Conservation (phyloP, 1,284 basidiomycete species). For the Porogramme epimiltina region DNA sequence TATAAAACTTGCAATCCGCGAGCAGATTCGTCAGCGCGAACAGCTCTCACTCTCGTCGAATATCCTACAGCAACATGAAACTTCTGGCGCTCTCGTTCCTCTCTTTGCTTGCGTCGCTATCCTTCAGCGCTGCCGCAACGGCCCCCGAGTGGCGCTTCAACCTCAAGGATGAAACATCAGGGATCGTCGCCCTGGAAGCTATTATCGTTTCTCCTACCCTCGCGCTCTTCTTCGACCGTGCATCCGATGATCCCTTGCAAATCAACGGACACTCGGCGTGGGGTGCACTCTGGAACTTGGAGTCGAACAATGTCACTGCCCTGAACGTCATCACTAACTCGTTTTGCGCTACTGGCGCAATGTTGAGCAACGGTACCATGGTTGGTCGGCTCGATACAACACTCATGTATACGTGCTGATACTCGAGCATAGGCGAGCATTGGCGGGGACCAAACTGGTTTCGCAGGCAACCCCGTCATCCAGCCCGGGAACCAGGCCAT, state of each 20-base stretch:
- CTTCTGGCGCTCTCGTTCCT: conserved; percentile 44
- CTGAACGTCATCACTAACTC: conserved; percentile 11
- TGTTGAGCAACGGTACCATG: conserved; percentile 51
- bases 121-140: conserved; percentile 2
- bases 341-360: conserved; percentile 28
- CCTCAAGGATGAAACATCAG: conserved; percentile 39
- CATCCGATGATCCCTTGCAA: conserved; percentile 33
- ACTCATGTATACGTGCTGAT: background rate
- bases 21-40: too few relatives aligned
- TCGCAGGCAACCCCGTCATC: conserved; percentile 35
- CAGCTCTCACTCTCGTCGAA: too few relatives aligned
- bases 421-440: conserved; percentile 37
- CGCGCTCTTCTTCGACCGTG: conserved; percentile 46
- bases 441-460: conserved; percentile 44
- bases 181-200: conserved; percentile 47
- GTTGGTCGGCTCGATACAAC: conserved; percentile 21
- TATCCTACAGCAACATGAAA: too few relatives aligned
- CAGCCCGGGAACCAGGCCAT: conserved; percentile 30
- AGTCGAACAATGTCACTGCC: conserved; percentile 25
- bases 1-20: too few relatives aligned
- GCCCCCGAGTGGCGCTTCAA: conserved; percentile 8
- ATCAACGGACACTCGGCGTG: conserved; percentile 13
- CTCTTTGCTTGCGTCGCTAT: background rate
- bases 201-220: conserved; percentile 48
- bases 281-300: conserved; percentile 24